Evolutionary conservation across 2,329 filamentous ascomycete species (phyloP), one percentile per base, ranked within the genome.

Genomic region (Ceratocystis smalleyi): DNA sequence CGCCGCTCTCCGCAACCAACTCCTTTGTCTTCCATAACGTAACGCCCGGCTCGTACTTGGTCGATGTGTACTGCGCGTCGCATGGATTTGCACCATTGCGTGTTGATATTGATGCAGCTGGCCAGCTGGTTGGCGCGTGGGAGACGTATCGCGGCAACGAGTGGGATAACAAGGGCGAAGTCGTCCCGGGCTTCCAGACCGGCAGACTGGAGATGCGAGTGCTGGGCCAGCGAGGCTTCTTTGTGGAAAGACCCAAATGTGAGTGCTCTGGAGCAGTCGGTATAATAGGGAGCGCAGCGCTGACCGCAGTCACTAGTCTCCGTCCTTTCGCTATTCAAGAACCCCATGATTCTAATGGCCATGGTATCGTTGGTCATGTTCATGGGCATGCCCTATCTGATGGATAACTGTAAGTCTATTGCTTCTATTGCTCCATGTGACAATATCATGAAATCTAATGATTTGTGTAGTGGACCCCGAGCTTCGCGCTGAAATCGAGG

Each of bases 311-410:
- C 30, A 27, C 57, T 68, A 90, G 87, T 92, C 76, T 89, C 86
- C 19, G 80, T 91, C n/a, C 71, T 96, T 65, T 83, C 82, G 66
- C 85, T 96, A 64, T 79, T 96, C 70, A 94, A 94, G 78, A 96
- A 89, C 72, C 94, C 94, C 2, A 97, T 97, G 91, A 96, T 97
- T 68, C 81, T 99, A 67, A 87, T 99, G 78, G 91, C 87, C 3
- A 75, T 95, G 43, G 84, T 94, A 47, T 90, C 86, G 67, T 83
- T 96, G 78, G 85, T 77, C 4, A 78, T 96, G 69, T 91, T 96
- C 68, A 81, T 97, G 70, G 91, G 91, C 69, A 89, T 97, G 88
- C 94, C 94, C 15, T 94, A 96, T 75, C 75, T 99, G 64, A 85
- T 97, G 77, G 91, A 97, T 62, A 96, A 94, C 73, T 96, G 91